phyloP scores from a whole-genome alignment of 257 asterid genomes.

The Nemophila menziesii region DNA sequence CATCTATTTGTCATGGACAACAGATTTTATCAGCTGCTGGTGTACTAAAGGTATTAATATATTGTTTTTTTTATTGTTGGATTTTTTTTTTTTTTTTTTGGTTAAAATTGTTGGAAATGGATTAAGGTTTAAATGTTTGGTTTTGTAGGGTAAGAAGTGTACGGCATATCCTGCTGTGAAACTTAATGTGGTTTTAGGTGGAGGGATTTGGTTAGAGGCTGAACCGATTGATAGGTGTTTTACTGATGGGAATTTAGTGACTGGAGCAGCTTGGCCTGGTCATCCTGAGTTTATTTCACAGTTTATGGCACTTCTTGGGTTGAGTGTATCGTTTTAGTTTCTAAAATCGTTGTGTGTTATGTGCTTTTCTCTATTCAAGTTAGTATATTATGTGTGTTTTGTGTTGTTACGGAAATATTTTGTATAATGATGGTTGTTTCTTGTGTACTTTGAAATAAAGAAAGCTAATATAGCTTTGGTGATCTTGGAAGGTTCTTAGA shows the following conservation, averaged over 20 bases:
- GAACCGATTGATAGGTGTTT: slow-evolving; percentile 87
- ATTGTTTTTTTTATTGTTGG: neutral
- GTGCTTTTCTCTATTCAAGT: neutral
- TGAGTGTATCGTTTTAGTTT: slow-evolving; percentile 26
- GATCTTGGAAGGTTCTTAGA: too few relatives aligned
- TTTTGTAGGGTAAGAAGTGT: slow-evolving; percentile 69
- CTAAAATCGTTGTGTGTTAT: neutral
- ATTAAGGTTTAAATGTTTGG: neutral
- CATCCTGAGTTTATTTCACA: slow-evolving; percentile 87
- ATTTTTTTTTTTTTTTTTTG: neutral
- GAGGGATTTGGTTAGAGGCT: slow-evolving; percentile 88
- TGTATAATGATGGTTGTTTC: neutral
- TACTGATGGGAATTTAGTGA: slow-evolving; percentile 85
- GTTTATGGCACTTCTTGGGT: slow-evolving; percentile 71
- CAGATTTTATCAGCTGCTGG: slow-evolving; percentile 96
- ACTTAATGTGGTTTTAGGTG: slow-evolving; percentile 71
- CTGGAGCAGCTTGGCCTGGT: slow-evolving; percentile 99
- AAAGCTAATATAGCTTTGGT: neutral
- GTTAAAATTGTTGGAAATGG: neutral
- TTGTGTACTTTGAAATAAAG: neutral
- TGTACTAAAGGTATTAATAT: slow-evolving; percentile 55
- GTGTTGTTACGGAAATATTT: too few relatives aligned
- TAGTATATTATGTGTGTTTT: neutral
- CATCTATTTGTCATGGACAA: slow-evolving; percentile 96
- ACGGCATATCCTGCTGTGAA: slow-evolving; percentile 94